Conservation (phyloP, 192 early-diverging fungal species). For the Coemansia sp. region DNA sequence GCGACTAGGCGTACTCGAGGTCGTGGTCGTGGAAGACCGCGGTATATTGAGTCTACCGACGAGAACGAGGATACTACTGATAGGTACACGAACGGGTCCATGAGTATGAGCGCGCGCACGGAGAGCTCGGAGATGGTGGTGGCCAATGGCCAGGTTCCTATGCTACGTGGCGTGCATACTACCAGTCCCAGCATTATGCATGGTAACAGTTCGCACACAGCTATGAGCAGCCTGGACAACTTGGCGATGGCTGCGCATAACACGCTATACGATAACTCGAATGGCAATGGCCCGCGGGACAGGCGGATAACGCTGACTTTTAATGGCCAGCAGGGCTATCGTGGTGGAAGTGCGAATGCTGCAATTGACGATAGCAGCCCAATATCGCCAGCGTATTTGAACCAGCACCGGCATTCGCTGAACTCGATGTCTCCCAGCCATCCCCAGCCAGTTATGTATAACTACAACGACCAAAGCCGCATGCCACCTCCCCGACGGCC, state of each 20-base stretch:
- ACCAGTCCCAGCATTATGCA: neutral
- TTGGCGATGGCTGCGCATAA: constrained; percentile 4
- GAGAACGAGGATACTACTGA: constrained; percentile 8
- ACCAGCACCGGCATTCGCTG: constrained; percentile 11
- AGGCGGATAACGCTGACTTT: constrained; percentile 8
- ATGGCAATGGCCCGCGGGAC: neutral
- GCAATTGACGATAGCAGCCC: neutral
- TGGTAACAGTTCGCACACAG: neutral
- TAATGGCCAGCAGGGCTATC: constrained; percentile 1
- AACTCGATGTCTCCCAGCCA: neutral
- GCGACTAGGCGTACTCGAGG: neutral
- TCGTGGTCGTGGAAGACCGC: constrained; percentile 5
- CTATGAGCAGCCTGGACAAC: constrained; percentile 7
- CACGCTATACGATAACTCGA: neutral
- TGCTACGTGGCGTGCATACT: neutral
- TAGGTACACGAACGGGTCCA: constrained; percentile 5
- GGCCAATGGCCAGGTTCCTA: constrained; percentile 7
- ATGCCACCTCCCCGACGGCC: constrained; percentile 20
- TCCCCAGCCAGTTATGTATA: neutral
- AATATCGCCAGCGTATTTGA: constrained; percentile 12
- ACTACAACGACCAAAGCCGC: neutral
- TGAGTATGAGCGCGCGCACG: neutral
- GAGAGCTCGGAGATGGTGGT: constrained; percentile 12
- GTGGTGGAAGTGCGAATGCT: neutral
- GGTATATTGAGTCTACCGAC: constrained; percentile 12